Evolutionary conservation across 1,284 basidiomycete species (phyloP).

Genomic region (Papiliotrema terrestris): DNA sequence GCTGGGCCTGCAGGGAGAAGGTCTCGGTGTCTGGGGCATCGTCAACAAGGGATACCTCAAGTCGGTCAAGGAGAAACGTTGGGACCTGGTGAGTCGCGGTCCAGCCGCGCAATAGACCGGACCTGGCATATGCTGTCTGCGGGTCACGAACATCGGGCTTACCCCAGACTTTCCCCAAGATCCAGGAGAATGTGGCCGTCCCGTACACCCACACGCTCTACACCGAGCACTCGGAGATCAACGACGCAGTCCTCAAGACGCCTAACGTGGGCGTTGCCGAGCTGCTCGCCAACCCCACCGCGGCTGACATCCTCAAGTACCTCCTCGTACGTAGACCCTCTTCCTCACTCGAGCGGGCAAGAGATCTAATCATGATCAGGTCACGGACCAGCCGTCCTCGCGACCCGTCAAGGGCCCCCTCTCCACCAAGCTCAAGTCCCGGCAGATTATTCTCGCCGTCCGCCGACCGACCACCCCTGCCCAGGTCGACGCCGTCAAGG

Average conservation of each 20-base stretch:
- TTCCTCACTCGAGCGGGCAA: slow-evolving; percentile 4
- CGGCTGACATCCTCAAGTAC: slow-evolving; percentile 60
- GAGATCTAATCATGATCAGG: slow-evolving; percentile 43
- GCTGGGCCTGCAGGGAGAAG: slow-evolving; percentile 45
- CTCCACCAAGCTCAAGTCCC: slow-evolving; percentile 55
- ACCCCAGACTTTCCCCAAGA: slow-evolving; percentile 40
- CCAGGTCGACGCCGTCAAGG: slow-evolving; percentile 55
- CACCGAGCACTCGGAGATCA: slow-evolving; percentile 73
- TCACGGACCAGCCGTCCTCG: slow-evolving; percentile 76
- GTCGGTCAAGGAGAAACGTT: slow-evolving; percentile 65
- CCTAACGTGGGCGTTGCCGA: slow-evolving; percentile 57
- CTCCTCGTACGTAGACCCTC: slow-evolving; percentile 63
- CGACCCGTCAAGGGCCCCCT: slow-evolving; percentile 59
- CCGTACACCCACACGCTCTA: slow-evolving; percentile 59
- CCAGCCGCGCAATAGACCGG: background rate
- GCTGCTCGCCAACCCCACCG: slow-evolving; percentile 58
- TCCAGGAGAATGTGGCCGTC: slow-evolving; percentile 35
- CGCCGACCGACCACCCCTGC: slow-evolving; percentile 55
- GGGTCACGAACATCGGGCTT: background rate
- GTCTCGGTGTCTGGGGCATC: slow-evolving; percentile 74
- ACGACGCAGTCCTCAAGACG: slow-evolving; percentile 70
- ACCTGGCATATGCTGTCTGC: background rate
- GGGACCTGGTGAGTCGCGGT: slow-evolving; percentile 69
- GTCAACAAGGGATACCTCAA: slow-evolving; percentile 73
- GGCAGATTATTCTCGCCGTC: slow-evolving; percentile 69